A percentile compares a stretch with the other conserved stretches of the same genome.
phyloP scores from a whole-genome alignment of 2,329 filamentous ascomycete species.

The Acephala macrosclerotiorum region DNA sequence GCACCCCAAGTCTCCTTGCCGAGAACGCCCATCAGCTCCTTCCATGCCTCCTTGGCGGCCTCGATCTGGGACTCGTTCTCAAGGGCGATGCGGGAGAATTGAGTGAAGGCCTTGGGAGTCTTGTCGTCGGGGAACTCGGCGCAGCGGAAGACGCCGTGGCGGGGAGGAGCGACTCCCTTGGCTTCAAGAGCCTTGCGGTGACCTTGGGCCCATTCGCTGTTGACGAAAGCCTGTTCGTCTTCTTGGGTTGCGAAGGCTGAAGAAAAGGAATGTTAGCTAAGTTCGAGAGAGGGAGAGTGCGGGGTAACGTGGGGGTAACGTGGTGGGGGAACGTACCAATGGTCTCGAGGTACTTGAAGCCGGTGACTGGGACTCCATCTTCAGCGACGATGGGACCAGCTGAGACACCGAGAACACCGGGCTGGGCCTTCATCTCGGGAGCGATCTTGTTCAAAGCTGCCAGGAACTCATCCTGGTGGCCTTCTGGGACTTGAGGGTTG shows the following conservation, averaged over 20 bases:
- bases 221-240: slow-evolving; percentile 27
- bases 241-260: slow-evolving; percentile 28
- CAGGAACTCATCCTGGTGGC: slow-evolving; percentile 24
- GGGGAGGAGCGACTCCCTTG: slow-evolving; percentile 11
- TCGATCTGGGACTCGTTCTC: slow-evolving; percentile 14
- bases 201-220: slow-evolving; percentile 17
- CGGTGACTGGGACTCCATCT: slow-evolving; percentile 15
- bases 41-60: slow-evolving; percentile 25
- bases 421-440: slow-evolving; percentile 21
- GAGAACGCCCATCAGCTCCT: slow-evolving; percentile 15
- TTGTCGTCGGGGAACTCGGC: slow-evolving; percentile 19
- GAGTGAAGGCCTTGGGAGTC: slow-evolving; percentile 17
- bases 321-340: slow-evolving; percentile 19
- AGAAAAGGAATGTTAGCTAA: background rate
- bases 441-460: slow-evolving; percentile 21
- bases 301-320: no score
- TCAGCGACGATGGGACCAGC: slow-evolving; percentile 25
- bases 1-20: slow-evolving; percentile 30
- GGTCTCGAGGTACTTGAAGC: slow-evolving; percentile 30
- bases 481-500: slow-evolving; percentile 25
- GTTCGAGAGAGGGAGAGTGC: background rate
- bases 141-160: slow-evolving; percentile 17
- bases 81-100: slow-evolving; percentile 23
- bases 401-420: slow-evolving; percentile 22
- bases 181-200: slow-evolving; percentile 15